Base-by-base conservation (phyloP, 345 rosid species). In the Salix exigua region DNA sequence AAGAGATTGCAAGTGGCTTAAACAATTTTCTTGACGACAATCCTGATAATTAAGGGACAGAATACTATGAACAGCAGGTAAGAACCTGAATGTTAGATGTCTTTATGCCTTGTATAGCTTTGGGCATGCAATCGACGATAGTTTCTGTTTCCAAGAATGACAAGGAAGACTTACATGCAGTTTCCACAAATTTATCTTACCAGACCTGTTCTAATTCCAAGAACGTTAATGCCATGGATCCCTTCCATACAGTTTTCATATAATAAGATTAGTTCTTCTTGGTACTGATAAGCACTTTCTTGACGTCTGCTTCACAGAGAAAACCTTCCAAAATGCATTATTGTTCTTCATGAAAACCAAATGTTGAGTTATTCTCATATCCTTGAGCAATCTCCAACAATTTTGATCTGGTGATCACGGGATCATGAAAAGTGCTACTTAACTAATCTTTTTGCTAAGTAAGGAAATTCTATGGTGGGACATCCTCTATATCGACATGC, bases 311-410 rank as follows among this genome's bases (percentile, higher is more conserved):
- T 58, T 12, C 42, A 4, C 1, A 44, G 66, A 71, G 21, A 55
- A 18, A 13, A 21, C 17, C 33, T 35, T 17, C n/a, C 40, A 70
- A 63, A 55, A 4, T 40, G 65, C 33, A 81, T 73, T 64, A 53
- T 81, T 77, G 81, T 62, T 63, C 78, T 75, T 14, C 16, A 17
- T 16, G 65, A 51, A 55, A 65, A 74, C 13, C 75, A 63, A 31
- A 63, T 50, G 50, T 7, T 33, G 58, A 65, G 58, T 35, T 65
- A 64, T 81, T 42, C 81, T 73, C 55, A 5, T 42, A 69, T 67
- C 58, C 38, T 44, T 21, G 2, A 76, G 3, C 66, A 7, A 38
- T 66, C 69, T 26, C 26, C 48, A 18, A 28, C 14, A 69, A 53
- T 42, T 46, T 31, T 62, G 68, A 46, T 63, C 2, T 33, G 76